Base-by-base conservation (phyloP, 805 yeast genomes). In the Metschnikowia hibisci region DNA sequence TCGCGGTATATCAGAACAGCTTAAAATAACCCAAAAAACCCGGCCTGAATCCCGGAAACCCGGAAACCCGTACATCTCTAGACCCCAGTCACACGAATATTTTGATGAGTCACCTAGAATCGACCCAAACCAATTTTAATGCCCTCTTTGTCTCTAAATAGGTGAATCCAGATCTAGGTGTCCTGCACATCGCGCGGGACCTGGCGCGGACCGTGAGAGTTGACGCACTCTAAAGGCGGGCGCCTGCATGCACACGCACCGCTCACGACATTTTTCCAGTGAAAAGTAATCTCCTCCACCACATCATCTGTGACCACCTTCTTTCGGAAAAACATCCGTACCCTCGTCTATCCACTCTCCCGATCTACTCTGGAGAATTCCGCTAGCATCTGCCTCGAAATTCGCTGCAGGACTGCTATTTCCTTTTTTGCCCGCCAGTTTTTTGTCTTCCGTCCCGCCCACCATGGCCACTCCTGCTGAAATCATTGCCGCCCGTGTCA, bases 401-500 rank as follows among this genome's bases (percentile, higher is more conserved):
- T 4, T 7, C n/a, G 1, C 15, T 5, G 16, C 16, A 23, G 38
- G 32, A 23, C 34, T 33, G 27, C 33, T 22, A 4, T 14, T 32
- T 28, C 27, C 40, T 27, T 15, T 29, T 15, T 28, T 37, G 40
- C 26, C 40, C 40, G 28, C 34, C 40, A 18, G 33, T 37, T 28
- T 37, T 14, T 37, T 16, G 26, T 13, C 27, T 18, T 18, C 33
- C 28, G 26, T 27, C 20, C 39, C 22, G 39, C 31, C 31, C 39
- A 47, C 46, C 13, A 70, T 70, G 74, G 60, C 70, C 31, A 70
- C 74, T 47, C 76, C 76, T 44, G 76, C 76, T 51, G 76, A 70
- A 58, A 70, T 70, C 48, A 70, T 70, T 49, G 76, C 76, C 46
- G 74, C 76, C 44, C 72, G 76, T 60, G 60, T 57, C 51, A 57